phyloP scores from a whole-genome alignment of 345 rosid genomes.

The Brassica carinata region DNA sequence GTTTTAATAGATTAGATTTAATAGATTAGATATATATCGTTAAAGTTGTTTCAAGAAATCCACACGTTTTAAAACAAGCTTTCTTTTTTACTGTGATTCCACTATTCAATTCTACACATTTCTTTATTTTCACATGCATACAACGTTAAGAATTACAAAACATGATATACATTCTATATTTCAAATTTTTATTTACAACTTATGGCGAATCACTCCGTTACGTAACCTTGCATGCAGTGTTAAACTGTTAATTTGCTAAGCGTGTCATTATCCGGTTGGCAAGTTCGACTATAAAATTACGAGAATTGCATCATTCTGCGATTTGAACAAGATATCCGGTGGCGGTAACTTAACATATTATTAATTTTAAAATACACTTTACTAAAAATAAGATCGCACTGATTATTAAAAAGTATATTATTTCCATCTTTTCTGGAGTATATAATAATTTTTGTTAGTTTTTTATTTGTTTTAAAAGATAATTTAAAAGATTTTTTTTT shows the following conservation, averaged over 20 bases:
- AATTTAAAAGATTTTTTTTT: no score
- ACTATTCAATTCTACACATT: neutral
- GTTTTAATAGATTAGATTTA: no score
- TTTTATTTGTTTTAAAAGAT: neutral
- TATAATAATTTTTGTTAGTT: neutral
- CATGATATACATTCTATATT: neutral
- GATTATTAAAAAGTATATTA: neutral
- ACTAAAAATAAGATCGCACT: neutral
- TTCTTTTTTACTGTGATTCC: no score
- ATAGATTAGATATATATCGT: no score
- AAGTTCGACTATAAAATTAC: neutral
- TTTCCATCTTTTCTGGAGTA: no score
- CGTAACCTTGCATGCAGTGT: neutral
- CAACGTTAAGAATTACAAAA: neutral
- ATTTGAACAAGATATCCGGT: neutral
- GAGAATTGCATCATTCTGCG: neutral
- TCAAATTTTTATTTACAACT: neutral
- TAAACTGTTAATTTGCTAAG: neutral
- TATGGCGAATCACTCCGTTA: neutral
- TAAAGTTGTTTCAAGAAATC: no score
- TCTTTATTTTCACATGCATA: neutral
- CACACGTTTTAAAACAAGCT: no score
- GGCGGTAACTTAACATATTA: neutral
- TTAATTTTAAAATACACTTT: neutral
- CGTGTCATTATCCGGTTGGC: neutral